A percentile compares a stretch with the other conserved stretches of the same genome.
These are phyloP conservation scores for Batrachochytrium dendrobatidis DNA, from an alignment of 371 early-diverging fungal species.

Conservation along the genomic window DNA sequence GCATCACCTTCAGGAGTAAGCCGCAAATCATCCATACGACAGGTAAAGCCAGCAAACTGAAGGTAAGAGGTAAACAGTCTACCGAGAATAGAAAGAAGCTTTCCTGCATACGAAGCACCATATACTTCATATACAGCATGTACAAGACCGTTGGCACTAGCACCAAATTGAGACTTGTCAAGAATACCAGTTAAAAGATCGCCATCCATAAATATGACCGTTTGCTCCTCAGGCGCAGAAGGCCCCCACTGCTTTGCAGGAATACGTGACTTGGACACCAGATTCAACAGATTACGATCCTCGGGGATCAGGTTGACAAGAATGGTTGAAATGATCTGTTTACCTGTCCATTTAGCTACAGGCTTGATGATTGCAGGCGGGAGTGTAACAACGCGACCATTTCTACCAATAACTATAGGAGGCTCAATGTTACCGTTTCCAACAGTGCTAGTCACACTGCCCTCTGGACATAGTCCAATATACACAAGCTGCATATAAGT, in stretches of 20 bases:
- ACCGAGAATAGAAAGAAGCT: conserved; percentile 87
- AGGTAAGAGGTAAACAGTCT: conserved; percentile 91
- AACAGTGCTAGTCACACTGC: conserved; percentile 9
- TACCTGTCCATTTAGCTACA: conserved; percentile 91
- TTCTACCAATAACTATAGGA: conserved; percentile 43
- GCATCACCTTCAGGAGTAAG: conserved; percentile 78
- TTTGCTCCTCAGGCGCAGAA: conserved; percentile 72
- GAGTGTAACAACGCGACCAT: conserved; percentile 67
- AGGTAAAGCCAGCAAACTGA: conserved; percentile 87
- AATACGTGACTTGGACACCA: conserved; percentile 82
- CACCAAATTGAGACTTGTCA: conserved; percentile 98
- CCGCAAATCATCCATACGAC: conserved; percentile 98
- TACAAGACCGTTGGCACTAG: conserved; percentile 86
- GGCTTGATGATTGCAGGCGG: conserved; percentile 89
- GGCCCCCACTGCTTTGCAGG: conserved; percentile 82
- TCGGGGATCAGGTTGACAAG: conserved; percentile 78
- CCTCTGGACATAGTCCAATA: conserved; percentile 44
- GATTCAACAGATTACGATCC: conserved; percentile 63
- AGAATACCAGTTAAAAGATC: conserved; percentile 89
- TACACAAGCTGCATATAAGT: conserved; percentile 94
- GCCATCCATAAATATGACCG: conserved; percentile 77
- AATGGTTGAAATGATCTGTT: conserved; percentile 92
- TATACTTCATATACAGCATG: conserved; percentile 97
- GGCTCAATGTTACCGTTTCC: conserved; percentile 45
- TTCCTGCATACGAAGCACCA: conserved; percentile 87